phyloP scores from a whole-genome alignment of 2,329 filamentous ascomycete species.

The Verticillium zaregamsianum region DNA sequence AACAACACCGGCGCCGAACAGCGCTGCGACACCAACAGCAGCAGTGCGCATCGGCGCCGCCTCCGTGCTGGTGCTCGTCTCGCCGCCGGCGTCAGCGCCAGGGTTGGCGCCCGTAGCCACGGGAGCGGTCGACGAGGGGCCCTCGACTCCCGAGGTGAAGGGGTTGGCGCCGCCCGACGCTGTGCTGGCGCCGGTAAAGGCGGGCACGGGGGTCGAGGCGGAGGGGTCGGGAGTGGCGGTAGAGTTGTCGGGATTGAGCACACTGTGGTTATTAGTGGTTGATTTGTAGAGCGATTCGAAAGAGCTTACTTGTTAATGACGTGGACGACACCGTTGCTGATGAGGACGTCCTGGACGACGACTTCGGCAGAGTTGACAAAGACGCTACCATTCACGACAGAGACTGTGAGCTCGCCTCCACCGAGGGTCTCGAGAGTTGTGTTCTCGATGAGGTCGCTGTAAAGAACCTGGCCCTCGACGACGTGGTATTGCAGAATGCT shows the following conservation, averaged over 20 bases:
- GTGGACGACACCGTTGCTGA: slow-evolving; percentile 54
- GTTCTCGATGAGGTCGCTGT: slow-evolving; percentile 31
- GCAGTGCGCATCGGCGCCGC: slow-evolving; percentile 26
- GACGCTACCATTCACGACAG: slow-evolving; percentile 38
- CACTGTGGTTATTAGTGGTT: slow-evolving; percentile 25
- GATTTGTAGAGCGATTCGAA: not conserved
- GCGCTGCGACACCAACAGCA: slow-evolving; percentile 37
- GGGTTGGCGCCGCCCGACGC: slow-evolving; percentile 40
- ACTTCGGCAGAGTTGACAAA: slow-evolving; percentile 46
- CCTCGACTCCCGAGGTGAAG: slow-evolving; percentile 50
- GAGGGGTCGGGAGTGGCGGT: slow-evolving; percentile 35
- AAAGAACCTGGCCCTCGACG: slow-evolving; percentile 49
- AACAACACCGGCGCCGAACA: slow-evolving; percentile 40
- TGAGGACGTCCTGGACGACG: slow-evolving; percentile 41
- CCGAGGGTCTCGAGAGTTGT: slow-evolving; percentile 14
- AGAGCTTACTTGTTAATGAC: slow-evolving; percentile 49
- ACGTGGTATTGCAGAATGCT: slow-evolving; percentile 62
- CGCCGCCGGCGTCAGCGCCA: slow-evolving; percentile 1
- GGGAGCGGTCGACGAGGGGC: slow-evolving; percentile 33
- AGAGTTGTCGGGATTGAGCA: slow-evolving; percentile 53
- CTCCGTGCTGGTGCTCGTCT: slow-evolving; percentile 25
- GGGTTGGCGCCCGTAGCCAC: slow-evolving; percentile 22
- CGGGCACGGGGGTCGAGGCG: slow-evolving; percentile 42
- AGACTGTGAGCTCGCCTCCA: slow-evolving; percentile 19
- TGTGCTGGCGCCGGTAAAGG: slow-evolving; percentile 48